Percentiles rank a stretch among this genome's conserved stretches.
Conservation (phyloP, 495 filamentous ascomycete species). For the Ramalina peruviana region DNA sequence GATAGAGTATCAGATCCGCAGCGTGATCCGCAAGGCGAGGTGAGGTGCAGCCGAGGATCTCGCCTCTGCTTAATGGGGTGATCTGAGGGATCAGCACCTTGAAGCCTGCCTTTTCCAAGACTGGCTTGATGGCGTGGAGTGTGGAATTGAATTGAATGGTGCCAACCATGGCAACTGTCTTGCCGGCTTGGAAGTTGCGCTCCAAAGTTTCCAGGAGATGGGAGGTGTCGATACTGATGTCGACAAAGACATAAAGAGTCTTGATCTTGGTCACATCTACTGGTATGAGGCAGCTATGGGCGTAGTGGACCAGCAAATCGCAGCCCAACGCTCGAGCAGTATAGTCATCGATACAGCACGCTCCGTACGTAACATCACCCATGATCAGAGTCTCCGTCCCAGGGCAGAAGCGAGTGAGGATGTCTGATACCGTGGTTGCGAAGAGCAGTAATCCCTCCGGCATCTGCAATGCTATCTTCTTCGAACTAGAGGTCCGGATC, state of each 20-base stretch:
- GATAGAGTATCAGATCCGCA: slow-evolving; percentile 76
- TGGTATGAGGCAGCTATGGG: slow-evolving; percentile 90
- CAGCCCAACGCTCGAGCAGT: slow-evolving; percentile 89
- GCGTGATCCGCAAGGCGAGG: slow-evolving; percentile 47
- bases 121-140: slow-evolving; percentile 63
- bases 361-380: slow-evolving; percentile 98
- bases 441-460: slow-evolving; percentile 92
- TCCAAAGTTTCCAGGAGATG: slow-evolving; percentile 81
- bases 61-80: slow-evolving; percentile 78
- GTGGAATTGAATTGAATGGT: slow-evolving; percentile 99
- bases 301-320: slow-evolving; percentile 92
- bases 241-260: slow-evolving; percentile 94
- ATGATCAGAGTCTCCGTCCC: slow-evolving; percentile 89
- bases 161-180: slow-evolving; percentile 82
- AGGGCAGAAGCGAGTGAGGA: slow-evolving; percentile 85
- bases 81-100: slow-evolving; percentile 79
- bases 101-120: slow-evolving; percentile 71
- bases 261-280: slow-evolving; percentile 91
- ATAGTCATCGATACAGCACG: slow-evolving; percentile 98
- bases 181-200: slow-evolving; percentile 70
- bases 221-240: slow-evolving; percentile 82
- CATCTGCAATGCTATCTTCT: slow-evolving; percentile 82
- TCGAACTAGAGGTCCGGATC: slow-evolving; percentile 63
- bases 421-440: slow-evolving; percentile 95
- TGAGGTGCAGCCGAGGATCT: slow-evolving; percentile 92